Evolutionary conservation across 305 asterid genomes (phyloP), one percentile per base, ranked within the genome.

Genomic region (Rubia tinctorum): DNA sequence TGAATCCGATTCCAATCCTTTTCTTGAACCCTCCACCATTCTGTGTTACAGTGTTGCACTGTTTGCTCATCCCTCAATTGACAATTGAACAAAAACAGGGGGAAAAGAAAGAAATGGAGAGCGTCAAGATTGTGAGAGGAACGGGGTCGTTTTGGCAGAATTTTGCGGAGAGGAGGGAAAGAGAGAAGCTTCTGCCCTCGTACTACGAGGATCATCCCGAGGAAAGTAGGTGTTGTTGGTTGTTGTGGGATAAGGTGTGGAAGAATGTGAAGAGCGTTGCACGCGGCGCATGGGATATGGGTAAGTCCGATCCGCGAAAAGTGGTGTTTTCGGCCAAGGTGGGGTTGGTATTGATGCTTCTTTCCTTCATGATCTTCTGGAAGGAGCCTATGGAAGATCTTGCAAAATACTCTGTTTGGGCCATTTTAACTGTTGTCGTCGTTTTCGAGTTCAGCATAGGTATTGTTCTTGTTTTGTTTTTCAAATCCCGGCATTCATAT

Each of bases 391-490:
- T 77, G 17, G 75, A 75, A 47, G 87, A 84, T 61, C 37, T 61
- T 61, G 39, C 40, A 8, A 61, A 30, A 61, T 61, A 61, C 78
- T 81, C 80, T 74, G 85, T 84, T 2, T 84, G 87, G 87, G 87
- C 87, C 25, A 84, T 84, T 66, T 82, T 81, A 15, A 81, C 85
- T 18, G 87, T 84, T 4, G 87, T 84, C 5, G 87, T 83, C 23
- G 87, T 80, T 44, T 83, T 83, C 27, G 87, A 83, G 74, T 83
- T 83, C 80, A 83, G 84, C 68, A 81, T 81, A 71, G 87, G 87
- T 84, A 84, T 60, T 65, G 30, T 44, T 37, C 23, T 43, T 66
- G 70, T n/a, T 39, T 40, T 30, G 39, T 10, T 37, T 4, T 37
- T 37, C 40, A 37, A 37, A 37, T 37, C 40, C 40, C 7, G 40